Conservation (phyloP, 306 rosid genomes). For the Glycine soja region DNA sequence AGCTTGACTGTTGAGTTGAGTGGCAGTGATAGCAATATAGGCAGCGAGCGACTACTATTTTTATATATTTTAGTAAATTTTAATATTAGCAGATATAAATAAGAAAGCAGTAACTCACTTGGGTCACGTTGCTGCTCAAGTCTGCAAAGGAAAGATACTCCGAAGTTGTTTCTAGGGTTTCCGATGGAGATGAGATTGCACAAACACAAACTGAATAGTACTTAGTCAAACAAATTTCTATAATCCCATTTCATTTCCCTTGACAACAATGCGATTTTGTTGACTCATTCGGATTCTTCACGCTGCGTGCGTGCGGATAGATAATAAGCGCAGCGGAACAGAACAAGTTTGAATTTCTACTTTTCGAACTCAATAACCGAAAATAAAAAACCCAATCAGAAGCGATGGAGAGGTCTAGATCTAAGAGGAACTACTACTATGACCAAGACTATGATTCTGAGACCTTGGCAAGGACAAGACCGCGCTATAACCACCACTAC, state of each 20-base stretch:
- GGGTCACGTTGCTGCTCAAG: constrained; percentile 27
- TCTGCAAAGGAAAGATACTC: constrained; percentile 3
- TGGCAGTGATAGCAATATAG: constrained; percentile 5
- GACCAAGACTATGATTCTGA: constrained; percentile 94
- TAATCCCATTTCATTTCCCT: constrained; percentile 15
- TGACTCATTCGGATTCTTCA: not conserved
- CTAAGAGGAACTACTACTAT: constrained; percentile 92
- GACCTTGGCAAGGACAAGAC: constrained; percentile 77
- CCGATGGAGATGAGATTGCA: not conserved
- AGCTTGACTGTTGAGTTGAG: constrained; percentile 31
- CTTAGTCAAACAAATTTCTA: constrained; percentile 18
- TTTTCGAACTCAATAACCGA: not conserved
- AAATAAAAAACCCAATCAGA: no score
- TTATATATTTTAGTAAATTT: not conserved
- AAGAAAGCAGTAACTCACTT: not conserved
- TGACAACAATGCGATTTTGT: constrained; percentile 2
- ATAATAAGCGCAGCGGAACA: not conserved
- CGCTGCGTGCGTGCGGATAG: not conserved
- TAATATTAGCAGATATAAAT: not conserved
- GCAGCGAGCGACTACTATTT: not conserved
- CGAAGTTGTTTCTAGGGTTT: constrained; percentile 27
- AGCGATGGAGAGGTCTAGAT: constrained; percentile 96
- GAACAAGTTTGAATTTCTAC: not conserved
- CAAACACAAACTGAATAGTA: not conserved
- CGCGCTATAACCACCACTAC: constrained; percentile 86